These are phyloP conservation scores for Ogataea nakhonphanomensis DNA, from an alignment of 805 yeast species.

Conservation along the genomic window DNA sequence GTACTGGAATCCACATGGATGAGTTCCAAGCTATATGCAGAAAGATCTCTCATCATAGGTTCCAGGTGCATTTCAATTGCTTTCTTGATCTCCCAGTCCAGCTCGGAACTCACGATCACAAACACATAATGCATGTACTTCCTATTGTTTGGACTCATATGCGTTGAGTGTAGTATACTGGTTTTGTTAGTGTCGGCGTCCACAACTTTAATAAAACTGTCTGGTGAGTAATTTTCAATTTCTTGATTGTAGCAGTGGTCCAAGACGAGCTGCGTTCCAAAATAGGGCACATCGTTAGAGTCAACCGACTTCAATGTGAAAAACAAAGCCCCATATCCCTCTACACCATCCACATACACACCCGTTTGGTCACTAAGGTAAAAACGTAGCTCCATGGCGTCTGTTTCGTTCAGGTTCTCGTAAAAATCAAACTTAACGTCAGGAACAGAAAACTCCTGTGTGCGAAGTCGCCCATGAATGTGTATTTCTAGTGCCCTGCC, in stretches of 20 bases:
- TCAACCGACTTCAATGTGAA: slow-evolving; percentile 38
- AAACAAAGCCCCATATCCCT: slow-evolving; percentile 28
- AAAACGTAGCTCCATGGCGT: slow-evolving; percentile 21
- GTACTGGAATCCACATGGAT: slow-evolving; percentile 1
- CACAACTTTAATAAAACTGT: slow-evolving; percentile 19
- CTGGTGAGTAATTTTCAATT: slow-evolving; percentile 21
- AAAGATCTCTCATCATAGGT: slow-evolving; percentile 9
- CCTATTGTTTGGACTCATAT: not conserved
- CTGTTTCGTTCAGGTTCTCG: slow-evolving; percentile 10
- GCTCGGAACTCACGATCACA: slow-evolving; percentile 12
- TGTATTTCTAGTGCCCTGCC: slow-evolving; percentile 51
- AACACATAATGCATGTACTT: slow-evolving; percentile 9
- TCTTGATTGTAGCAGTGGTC: slow-evolving; percentile 32
- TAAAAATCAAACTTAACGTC: slow-evolving; percentile 23
- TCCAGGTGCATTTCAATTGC: slow-evolving; percentile 17
- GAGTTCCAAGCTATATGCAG: slow-evolving; percentile 11
- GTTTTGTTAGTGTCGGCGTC: slow-evolving; percentile 1
- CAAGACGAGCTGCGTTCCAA: slow-evolving; percentile 38
- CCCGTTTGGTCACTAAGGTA: slow-evolving; percentile 24
- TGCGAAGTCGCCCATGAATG: slow-evolving; percentile 39
- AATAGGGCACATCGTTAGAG: slow-evolving; percentile 50
- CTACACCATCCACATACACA: slow-evolving; percentile 26
- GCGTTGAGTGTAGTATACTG: slow-evolving; percentile 14
- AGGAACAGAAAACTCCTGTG: slow-evolving; percentile 16
- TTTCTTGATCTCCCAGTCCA: slow-evolving; percentile 19